Evolutionary conservation across 106 monocot genomes (phyloP), one percentile per base, ranked within the genome.

Genomic region (Acorus calamus): DNA sequence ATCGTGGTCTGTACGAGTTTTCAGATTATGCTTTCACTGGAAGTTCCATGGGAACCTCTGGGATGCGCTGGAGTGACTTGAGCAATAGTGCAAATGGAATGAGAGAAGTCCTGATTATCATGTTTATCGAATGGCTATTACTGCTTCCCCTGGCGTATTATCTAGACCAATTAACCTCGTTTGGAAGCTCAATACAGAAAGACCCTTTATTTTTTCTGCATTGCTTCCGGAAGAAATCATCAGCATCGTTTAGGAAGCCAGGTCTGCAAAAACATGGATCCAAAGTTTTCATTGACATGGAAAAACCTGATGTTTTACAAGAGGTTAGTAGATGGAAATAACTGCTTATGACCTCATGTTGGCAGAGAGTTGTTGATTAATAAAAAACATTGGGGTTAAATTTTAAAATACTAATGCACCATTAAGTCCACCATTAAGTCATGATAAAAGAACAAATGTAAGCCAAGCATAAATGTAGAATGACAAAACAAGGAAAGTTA

Each of bases 1-100:
- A 72, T 62, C 76, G 92, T 41, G 92, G 92, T 3, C 61, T 87
- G 41, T 92, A 92, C 57, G 92, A 92, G 61, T 70, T 92, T 57
- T 60, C 69, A n/a, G 63, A 79, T 14, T 92, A 84, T 55, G 62
- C 92, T 8, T 84, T 77, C 62, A 46, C n/a, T 11, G 87, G 81
- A 66, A 45, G 56, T 58, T 47, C 47, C 48, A 77, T 75, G 79
- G 78, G 76, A 14, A 81, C 76, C 44, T 59, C 57, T 48, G 91
- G 91, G 44, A 92, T 92, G 91, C 68, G 42, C 0, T 92, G 91
- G 91, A 57, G 59, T 11, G 56, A 87, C 66, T 44, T 92, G 47
- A 76, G 61, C 45, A 76, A 79, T 14, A 57, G 70, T 52, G 42
- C 42, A n/a, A 92, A 84, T 67, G 91, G 91, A 71, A 84, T 92